These are phyloP conservation scores for Nitzschia inconspicua DNA, from an alignment of 108 stramenopile species.

Conservation along the genomic window DNA sequence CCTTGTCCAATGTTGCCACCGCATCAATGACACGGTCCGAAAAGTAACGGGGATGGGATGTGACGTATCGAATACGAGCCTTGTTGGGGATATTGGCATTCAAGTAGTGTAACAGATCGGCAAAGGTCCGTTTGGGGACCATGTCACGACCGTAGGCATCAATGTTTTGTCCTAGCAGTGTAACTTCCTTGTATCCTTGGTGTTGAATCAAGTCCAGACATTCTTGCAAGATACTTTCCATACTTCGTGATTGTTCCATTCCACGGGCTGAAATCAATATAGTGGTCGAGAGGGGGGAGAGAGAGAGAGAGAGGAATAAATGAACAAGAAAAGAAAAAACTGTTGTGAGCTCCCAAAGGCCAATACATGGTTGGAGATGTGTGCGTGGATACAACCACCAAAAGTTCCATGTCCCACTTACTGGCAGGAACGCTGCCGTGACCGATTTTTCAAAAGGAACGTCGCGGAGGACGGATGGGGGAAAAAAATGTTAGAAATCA, in stretches of 20 bases:
- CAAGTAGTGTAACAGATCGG: slow-evolving; percentile 78
- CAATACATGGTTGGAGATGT: too few relatives aligned
- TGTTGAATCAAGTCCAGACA: slow-evolving; percentile 54
- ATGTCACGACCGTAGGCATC: slow-evolving; percentile 93
- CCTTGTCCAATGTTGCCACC: slow-evolving; percentile 74
- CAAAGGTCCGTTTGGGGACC: slow-evolving; percentile 82
- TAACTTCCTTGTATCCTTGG: slow-evolving; percentile 81
- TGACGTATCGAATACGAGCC: slow-evolving; percentile 86
- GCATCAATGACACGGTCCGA: slow-evolving; percentile 89
- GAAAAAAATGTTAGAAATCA: too few relatives aligned
- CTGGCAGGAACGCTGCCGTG: slow-evolving; percentile 3
- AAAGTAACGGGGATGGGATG: slow-evolving; percentile 92
- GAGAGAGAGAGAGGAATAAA: neutral
- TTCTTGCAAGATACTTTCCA: slow-evolving; percentile 83
- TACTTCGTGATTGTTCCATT: slow-evolving; percentile 87
- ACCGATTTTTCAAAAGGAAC: neutral
- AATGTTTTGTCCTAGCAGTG: slow-evolving; percentile 93
- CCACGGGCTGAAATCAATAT: slow-evolving; percentile 79
- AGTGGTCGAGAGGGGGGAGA: neutral
- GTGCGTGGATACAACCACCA: too few relatives aligned
- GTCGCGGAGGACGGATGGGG: too few relatives aligned
- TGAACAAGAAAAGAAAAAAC: too few relatives aligned
- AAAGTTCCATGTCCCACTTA: too few relatives aligned
- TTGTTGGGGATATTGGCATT: slow-evolving; percentile 52
- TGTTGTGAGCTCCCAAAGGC: too few relatives aligned